Conservation (phyloP, 441 rosid genomes). For the Erodium chrysanthum region DNA sequence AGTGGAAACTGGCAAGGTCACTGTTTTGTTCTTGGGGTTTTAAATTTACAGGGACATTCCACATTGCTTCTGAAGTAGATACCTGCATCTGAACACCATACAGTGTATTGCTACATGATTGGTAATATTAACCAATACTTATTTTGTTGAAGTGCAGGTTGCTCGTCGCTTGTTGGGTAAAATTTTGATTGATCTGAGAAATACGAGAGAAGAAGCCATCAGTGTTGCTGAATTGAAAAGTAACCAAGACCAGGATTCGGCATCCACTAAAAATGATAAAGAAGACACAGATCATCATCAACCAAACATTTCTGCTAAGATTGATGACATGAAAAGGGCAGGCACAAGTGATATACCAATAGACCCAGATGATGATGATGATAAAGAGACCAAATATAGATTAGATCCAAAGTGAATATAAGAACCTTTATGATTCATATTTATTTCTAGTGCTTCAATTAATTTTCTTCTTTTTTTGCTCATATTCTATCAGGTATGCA, state of each 20-base stretch:
- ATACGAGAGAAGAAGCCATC: constrained; percentile 92
- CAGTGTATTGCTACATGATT: background rate
- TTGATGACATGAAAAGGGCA: constrained; percentile 57
- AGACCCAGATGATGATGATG: constrained; percentile 91
- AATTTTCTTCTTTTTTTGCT: constrained; percentile 13
- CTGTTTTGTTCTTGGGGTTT: background rate
- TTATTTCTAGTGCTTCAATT: constrained; percentile 8
- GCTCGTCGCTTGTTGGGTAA: constrained; percentile 96
- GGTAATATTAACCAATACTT: constrained; percentile 4
- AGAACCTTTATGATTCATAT: constrained; percentile 8
- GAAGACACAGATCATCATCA: constrained; percentile 51
- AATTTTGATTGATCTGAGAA: constrained; percentile 87
- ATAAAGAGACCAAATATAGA: constrained; percentile 91
- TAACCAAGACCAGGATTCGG: constrained; percentile 50
- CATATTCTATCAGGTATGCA: constrained; percentile 56
- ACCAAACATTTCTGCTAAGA: constrained; percentile 39
- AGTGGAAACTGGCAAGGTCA: background rate
- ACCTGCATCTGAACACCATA: background rate
- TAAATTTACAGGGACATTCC: background rate
- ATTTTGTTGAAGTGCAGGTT: constrained; percentile 40
- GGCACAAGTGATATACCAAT: constrained; percentile 56
- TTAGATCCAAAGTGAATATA: constrained; percentile 75
- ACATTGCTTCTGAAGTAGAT: background rate
- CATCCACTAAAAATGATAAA: constrained; percentile 32
- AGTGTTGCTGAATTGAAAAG: constrained; percentile 80